Evolutionary conservation across 805 yeast species (phyloP).

Genomic region (Debaryomyces tyrocola): DNA sequence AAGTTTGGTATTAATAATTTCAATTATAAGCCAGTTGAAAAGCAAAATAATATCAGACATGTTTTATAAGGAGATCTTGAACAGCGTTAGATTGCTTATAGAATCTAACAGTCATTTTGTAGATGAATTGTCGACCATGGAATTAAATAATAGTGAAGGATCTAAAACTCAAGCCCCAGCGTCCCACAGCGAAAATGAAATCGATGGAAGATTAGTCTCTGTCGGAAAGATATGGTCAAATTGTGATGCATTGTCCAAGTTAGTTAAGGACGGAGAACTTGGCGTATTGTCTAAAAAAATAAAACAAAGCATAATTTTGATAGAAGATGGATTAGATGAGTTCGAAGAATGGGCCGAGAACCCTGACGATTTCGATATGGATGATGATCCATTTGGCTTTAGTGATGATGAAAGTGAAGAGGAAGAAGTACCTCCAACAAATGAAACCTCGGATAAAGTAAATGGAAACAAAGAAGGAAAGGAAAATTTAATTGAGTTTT

Average conservation of each 20-base stretch:
- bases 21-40: constrained; percentile 38
- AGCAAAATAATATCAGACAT: constrained; percentile 34
- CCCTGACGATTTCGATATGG: constrained; percentile 46
- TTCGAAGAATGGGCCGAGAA: constrained; percentile 67
- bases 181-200: constrained; percentile 14
- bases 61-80: constrained; percentile 33
- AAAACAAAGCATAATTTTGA: constrained; percentile 42
- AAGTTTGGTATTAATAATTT: constrained; percentile 43
- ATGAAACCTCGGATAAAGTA: constrained; percentile 26
- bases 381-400: constrained; percentile 55
- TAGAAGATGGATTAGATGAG: constrained; percentile 67
- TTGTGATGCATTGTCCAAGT: constrained; percentile 49
- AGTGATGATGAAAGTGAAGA: constrained; percentile 32
- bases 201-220: constrained; percentile 47
- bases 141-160: constrained; percentile 8
- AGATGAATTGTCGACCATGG: constrained; percentile 12
- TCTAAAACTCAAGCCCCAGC: constrained; percentile 4
- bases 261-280: constrained; percentile 50
- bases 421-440: constrained; percentile 15
- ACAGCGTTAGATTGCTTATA: constrained; percentile 12
- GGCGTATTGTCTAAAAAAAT: constrained; percentile 52
- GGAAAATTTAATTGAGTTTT: constrained; percentile 36
- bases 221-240: constrained; percentile 74
- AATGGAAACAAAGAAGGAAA: constrained; percentile 22
- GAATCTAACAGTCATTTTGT: constrained; percentile 9